Percentiles rank a stretch among this genome's conserved stretches.
Evolutionary conservation across 768 basidiomycete species (phyloP).

Genomic region (Heimioporus sp.): DNA sequence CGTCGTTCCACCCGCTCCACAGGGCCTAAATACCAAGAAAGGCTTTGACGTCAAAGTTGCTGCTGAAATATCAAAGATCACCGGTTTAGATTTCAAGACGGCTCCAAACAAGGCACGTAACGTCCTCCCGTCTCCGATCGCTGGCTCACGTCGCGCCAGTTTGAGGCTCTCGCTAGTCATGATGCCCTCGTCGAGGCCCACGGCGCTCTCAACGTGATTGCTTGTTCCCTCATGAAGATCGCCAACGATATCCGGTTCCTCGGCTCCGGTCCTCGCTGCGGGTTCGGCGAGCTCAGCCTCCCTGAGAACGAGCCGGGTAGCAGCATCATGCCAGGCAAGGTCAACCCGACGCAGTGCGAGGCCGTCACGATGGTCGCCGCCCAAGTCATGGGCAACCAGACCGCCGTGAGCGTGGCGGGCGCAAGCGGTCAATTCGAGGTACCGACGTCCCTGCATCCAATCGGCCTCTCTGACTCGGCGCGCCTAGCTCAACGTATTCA

Average conservation of each 20-base stretch:
- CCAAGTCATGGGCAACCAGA: conserved; percentile 98
- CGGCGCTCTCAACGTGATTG: conserved; percentile 93
- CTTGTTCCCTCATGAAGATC: conserved; percentile 99
- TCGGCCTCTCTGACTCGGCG: conserved; percentile 5
- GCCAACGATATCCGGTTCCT: conserved; percentile 99
- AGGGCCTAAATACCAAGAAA: conserved; percentile 96
- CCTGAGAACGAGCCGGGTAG: conserved; percentile 99
- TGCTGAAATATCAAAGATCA: conserved; percentile 84
- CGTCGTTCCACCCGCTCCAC: conserved; percentile 11
- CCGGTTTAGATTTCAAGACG: conserved; percentile 89
- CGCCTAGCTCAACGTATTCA: conserved; percentile 93
- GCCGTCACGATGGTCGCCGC: conserved; percentile 98
- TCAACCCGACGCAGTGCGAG: conserved; percentile 99
- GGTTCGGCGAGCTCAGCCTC: conserved; percentile 88
- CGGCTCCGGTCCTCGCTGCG: conserved; percentile 96
- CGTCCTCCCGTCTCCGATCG: neutral
- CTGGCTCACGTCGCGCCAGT: conserved; percentile 46
- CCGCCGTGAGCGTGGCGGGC: conserved; percentile 87
- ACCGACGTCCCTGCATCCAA: conserved; percentile 16
- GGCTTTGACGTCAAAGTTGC: conserved; percentile 97
- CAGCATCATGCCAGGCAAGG: conserved; percentile 99
- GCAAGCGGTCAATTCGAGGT: conserved; percentile 98
- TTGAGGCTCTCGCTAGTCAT: conserved; percentile 96
- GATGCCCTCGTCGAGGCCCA: conserved; percentile 98
- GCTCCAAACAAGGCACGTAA: conserved; percentile 90